Base-by-base conservation (phyloP, 129 eudicot genomes). In the Artemisia annua region DNA sequence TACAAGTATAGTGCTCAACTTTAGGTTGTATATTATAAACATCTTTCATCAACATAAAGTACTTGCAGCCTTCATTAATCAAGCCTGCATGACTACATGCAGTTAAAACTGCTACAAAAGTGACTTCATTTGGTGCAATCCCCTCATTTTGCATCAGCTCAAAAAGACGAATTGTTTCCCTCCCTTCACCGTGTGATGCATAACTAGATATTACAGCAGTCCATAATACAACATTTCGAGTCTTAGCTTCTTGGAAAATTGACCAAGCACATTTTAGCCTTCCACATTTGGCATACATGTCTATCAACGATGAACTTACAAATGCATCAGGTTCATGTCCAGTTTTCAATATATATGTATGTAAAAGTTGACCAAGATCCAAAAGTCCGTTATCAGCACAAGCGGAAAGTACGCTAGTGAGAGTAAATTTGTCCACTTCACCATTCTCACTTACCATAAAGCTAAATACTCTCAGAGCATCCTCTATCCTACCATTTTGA, bases 261-360 rank as follows among this genome's bases (percentile, higher is more conserved):
- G 53, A 70, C 83, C 57, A 83, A 51, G 87, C 77, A 43, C 66
- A 77, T 53, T 81, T 78, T 52, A 86, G 58, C 50, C 66, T 77
- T 22, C 96, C 97, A 80, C 96, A 88, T 78, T 91, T 91, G 48
- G 91, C 85, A 30, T 88, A 88, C 97, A 88, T 86, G 76, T 91
- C 89, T 54, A 91, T 82, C 86, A 91, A 78, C 4, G 97, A 79
- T 49, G 97, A 89, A 67, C 71, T 63, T 72, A 91, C 58, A 73
- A 78, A 61, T 26, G 77, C 82, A 79, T 91, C 97, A 19, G 63
- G 69, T 48, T 58, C 67, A 12, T 79, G 80, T 16, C 93, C 89
- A 7, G 63, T 58, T 81, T 89, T 89, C 13, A 81, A 26, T 1
- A 85, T 64, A 20, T 62, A 72, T 15, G 88, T 82, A 82, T 91